Conservation (phyloP, 495 filamentous ascomycete genomes). For the Xylaria flabelliformis region DNA sequence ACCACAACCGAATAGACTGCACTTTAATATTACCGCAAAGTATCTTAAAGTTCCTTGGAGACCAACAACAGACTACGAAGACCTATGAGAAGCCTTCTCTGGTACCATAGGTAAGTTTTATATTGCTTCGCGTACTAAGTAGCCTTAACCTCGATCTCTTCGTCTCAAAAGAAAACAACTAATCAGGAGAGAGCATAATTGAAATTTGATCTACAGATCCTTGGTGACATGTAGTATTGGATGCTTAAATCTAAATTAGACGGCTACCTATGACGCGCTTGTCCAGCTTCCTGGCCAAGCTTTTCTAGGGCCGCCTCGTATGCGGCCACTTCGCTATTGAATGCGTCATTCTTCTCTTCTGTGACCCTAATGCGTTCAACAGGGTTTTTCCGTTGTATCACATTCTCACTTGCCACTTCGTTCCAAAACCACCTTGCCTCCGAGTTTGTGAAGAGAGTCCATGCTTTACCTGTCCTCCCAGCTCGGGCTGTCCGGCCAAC, state of each 20-base stretch:
- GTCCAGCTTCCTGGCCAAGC: constrained; percentile 55
- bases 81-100: too few species aligned
- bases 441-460: constrained; percentile 76
- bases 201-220: neutral
- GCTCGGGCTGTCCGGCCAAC: constrained; percentile 92
- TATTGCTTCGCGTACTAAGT: too few species aligned
- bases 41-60: too few species aligned
- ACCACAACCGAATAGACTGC: too few species aligned
- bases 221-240: neutral
- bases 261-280: constrained; percentile 16
- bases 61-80: too few species aligned
- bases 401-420: constrained; percentile 63
- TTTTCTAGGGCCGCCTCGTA: constrained; percentile 66
- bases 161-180: neutral
- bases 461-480: constrained; percentile 75
- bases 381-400: constrained; percentile 41
- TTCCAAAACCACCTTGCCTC: constrained; percentile 90
- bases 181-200: neutral
- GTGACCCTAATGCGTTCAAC: constrained; percentile 53
- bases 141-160: too few species aligned
- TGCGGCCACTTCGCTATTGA: constrained; percentile 57
- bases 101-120: too few species aligned
- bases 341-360: constrained; percentile 61
- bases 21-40: too few species aligned
- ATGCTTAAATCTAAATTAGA: neutral